Percentiles rank a stretch among this genome's conserved stretches.
Evolutionary conservation across 78 protist species (phyloP).

Genomic region (Polysphondylium violaceum): DNA sequence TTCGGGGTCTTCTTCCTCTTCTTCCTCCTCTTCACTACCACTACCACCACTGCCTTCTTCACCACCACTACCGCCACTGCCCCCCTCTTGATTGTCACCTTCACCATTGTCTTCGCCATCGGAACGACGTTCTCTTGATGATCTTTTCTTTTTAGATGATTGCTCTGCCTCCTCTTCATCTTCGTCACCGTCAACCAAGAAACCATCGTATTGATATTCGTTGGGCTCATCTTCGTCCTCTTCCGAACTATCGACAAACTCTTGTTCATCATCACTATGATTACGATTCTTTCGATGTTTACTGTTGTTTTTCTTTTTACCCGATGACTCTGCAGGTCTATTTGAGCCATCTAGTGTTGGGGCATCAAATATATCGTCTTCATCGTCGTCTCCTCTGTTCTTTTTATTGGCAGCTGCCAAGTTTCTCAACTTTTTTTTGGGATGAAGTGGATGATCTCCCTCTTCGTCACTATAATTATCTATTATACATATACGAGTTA

Average conservation of each 20-base stretch:
- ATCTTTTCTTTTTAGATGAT: neutral
- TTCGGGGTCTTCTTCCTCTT: constrained; percentile 11
- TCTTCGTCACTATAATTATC: constrained; percentile 70
- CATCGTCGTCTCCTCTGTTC: neutral
- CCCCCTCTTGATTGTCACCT: neutral
- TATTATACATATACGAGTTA: too few species aligned
- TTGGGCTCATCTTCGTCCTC: constrained; percentile 65
- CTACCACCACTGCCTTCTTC: constrained; percentile 3
- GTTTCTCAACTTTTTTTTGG: neutral
- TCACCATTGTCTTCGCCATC: neutral
- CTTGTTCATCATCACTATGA: neutral
- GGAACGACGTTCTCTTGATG: neutral
- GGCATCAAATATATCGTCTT: neutral
- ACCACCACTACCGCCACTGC: neutral
- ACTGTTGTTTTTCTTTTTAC: too few species aligned
- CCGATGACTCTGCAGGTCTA: neutral
- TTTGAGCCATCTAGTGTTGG: neutral
- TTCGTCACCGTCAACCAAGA: constrained; percentile 24
- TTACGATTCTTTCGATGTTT: neutral
- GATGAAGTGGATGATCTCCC: neutral
- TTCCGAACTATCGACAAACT: constrained; percentile 47
- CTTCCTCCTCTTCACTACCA: neutral
- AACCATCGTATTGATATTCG: constrained; percentile 55
- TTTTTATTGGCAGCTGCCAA: neutral
- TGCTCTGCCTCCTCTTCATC: neutral